Base-by-base conservation (phyloP, 805 yeast genomes). In the Starmerella gropengiesseri region DNA sequence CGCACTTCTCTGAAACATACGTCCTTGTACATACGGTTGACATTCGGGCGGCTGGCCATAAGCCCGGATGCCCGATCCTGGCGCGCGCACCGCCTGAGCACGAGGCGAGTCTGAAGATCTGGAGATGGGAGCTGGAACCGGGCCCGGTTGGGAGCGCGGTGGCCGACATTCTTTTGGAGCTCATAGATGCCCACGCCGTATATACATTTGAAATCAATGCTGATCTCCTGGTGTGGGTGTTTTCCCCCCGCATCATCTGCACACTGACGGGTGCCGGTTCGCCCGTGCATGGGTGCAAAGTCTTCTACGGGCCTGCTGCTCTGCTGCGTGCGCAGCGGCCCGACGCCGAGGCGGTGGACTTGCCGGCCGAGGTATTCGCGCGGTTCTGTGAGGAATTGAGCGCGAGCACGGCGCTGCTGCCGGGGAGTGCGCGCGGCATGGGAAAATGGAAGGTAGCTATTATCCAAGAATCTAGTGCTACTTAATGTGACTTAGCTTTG, bases 1-100 rank as follows among this genome's bases (percentile, higher is more conserved):
- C 77, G 5, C 62, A 77, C 3, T 68, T 77, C 4, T 87, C 87
- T 0, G 62, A 70, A 4, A 70, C 71, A 41, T 81, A 80, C 53
- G 51, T 80, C 19, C 55, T 72, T 2, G 41, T 73, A 3, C 61
- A 70, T 39, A 51, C 52, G 19, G 52, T 50, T 33, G 44, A 45
- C 23, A 11, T 43, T 5, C 8, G 5, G 6, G 21, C 9, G 5
- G 18, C 31, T 5, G 13, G 12, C 8, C 48, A 40, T 20, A 12
- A 32, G 5, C 7, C 20, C 2, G 19, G 20, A 2, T 28, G 47
- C 20, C 27, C 12, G 25, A 25, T 26, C 25, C 22, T 13, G 2
- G 25, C 6, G 16, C 11, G 3, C 11, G 22, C 6, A 16, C 7
- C 25, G 23, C 11, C 22, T 41, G 18, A 18, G 9, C 7, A 16